phyloP scores from a whole-genome alignment of 2,329 filamentous ascomycete genomes.

The Scytalidium sp. region DNA sequence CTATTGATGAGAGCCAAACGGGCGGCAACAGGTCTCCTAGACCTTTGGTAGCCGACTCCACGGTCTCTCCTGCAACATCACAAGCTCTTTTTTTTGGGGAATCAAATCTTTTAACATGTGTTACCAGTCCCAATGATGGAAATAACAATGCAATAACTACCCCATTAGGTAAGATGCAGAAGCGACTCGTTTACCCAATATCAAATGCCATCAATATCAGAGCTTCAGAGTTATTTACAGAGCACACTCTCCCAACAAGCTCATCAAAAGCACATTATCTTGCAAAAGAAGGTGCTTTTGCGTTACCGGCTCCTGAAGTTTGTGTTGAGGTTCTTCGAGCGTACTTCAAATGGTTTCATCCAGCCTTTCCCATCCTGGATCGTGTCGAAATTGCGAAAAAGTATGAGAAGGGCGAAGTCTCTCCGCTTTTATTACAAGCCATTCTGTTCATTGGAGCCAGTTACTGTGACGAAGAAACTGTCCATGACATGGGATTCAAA shows the following conservation, averaged over 20 bases:
- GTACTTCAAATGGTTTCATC: conserved; percentile 56
- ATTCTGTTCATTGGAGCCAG: conserved; percentile 8
- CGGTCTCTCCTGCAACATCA: neutral
- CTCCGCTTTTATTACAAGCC: conserved; percentile 28
- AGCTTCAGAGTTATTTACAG: conserved; percentile 1
- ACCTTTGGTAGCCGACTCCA: neutral
- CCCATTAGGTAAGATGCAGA: conserved; percentile 10
- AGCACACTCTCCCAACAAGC: conserved; percentile 4
- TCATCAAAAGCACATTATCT: conserved; percentile 23
- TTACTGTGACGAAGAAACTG: conserved; percentile 7
- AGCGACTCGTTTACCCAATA: conserved; percentile 26
- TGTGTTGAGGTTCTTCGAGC: conserved; percentile 43
- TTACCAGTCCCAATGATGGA: neutral
- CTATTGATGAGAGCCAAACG: neutral
- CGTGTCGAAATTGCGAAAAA: conserved; percentile 37
- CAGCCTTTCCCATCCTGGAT: conserved; percentile 53
- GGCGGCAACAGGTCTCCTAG: neutral
- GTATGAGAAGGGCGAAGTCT: conserved; percentile 39
- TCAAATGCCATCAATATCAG: conserved; percentile 26
- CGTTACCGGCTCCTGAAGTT: conserved; percentile 40
- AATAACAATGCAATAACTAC: neutral
- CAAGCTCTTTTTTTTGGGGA: conserved; percentile 4
- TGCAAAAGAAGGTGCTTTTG: conserved; percentile 38
- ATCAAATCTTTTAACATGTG: conserved; percentile 7
- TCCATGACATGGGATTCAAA: conserved; percentile 9